These are phyloP conservation scores for Talaromyces marneffei DNA, from an alignment of 2,329 filamentous ascomycete species.

Conservation along the genomic window DNA sequence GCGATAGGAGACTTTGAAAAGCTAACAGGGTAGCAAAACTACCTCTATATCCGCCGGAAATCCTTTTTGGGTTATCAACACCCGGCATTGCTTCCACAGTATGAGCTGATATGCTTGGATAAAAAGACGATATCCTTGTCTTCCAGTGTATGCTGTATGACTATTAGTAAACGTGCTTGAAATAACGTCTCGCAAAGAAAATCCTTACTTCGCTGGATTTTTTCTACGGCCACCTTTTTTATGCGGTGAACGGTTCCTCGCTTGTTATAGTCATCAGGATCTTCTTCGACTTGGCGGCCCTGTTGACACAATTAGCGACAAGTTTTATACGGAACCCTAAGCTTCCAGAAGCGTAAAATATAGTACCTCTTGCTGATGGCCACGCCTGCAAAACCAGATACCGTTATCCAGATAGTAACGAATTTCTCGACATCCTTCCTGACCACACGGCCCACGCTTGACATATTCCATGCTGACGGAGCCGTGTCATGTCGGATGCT, in stretches of 20 bases:
- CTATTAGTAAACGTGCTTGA: slow-evolving; percentile 15
- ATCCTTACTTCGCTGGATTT: slow-evolving; percentile 45
- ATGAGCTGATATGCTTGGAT: slow-evolving; percentile 80
- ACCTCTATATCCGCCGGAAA: slow-evolving; percentile 70
- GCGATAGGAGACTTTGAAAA: neutral
- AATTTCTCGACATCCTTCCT: slow-evolving; percentile 63
- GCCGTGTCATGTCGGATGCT: slow-evolving; percentile 9
- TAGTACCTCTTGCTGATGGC: slow-evolving; percentile 70
- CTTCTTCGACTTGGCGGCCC: slow-evolving; percentile 47
- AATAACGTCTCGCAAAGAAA: neutral
- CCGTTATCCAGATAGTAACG: slow-evolving; percentile 71
- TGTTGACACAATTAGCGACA: slow-evolving; percentile 13
- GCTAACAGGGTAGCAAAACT: slow-evolving; percentile 4
- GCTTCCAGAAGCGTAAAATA: neutral
- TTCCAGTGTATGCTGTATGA: slow-evolving; percentile 51
- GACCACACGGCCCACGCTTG: slow-evolving; percentile 46
- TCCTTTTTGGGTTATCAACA: slow-evolving; percentile 61
- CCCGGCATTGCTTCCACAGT: slow-evolving; percentile 72
- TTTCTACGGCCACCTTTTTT: slow-evolving; percentile 52
- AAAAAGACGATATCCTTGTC: slow-evolving; percentile 68
- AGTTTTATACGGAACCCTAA: no score
- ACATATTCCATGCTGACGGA: slow-evolving; percentile 37
- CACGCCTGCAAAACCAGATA: slow-evolving; percentile 70
- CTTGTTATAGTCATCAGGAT: slow-evolving; percentile 64
- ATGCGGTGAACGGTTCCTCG: slow-evolving; percentile 52